Base-by-base conservation (phyloP, 352 stramenopile genomes). In the Phytopythium kandeliae region DNA sequence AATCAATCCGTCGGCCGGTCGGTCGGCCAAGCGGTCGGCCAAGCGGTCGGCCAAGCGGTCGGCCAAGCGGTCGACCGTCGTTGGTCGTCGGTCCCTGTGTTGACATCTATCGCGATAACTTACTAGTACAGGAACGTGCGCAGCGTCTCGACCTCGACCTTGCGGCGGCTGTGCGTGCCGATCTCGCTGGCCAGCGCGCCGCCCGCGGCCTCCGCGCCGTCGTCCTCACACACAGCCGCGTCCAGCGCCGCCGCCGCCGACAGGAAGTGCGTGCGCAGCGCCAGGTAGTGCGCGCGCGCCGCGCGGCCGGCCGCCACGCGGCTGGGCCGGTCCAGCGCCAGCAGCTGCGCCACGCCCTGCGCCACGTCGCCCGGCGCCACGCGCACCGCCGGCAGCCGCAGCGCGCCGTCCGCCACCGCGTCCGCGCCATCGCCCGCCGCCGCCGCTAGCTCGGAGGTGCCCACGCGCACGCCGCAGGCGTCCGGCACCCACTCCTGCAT, bases 401-500 rank as follows among this genome's bases (percentile, higher is more conserved):
- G 49, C 33, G 71, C 42, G 30, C 46, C 34, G 36, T 11, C 21
- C 19, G 15, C 50, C 24, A 51, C 43, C 28, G 28, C 19, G 28
- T 43, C 8, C 28, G 57, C 62, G 19, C 37, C 56, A 12, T 24
- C 42, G 6, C 44, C 55, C 21, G 45, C 42, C 24, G 45, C 22
- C 9, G 52, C 35, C 12, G 57, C 61, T 28, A 69, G 62, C 53
- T 75, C 58, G 46, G 80, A 85, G n/a, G 69, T 62, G 33, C 78
- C 78, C 1, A 85, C 68, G 24, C 75, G 78, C 10, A 87, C 38
- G 1, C 78, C 78, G 42, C 60, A 72, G 19, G 58, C 60, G 54
- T 86, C 70, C 1, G 75, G 71, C 25, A 87, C 66, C 69, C 72
- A 89, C 44, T 89, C 78, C 48, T 82, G 75, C 78, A 87, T 89